Conservation (phyloP, 257 asterid genomes). For the Nicotiana attenuata region DNA sequence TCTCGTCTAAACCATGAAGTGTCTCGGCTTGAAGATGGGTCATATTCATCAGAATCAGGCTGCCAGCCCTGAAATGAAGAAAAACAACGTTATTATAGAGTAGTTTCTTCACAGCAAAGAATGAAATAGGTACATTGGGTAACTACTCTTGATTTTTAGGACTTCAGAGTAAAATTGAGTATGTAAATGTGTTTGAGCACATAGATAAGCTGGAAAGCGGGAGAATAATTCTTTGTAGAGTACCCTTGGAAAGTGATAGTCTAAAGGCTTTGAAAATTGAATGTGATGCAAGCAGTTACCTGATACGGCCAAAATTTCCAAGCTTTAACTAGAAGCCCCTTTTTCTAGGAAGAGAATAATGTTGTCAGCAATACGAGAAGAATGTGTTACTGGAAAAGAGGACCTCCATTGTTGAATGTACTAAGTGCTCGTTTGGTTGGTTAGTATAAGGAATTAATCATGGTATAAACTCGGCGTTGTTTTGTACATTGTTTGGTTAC, state of each 20-base stretch:
- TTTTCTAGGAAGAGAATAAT: not conserved
- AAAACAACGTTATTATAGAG: not conserved
- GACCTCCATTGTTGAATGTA: not conserved
- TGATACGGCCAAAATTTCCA: not conserved
- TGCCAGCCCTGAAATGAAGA: constrained; percentile 48
- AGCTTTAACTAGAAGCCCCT: not conserved
- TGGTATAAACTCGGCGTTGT: too few species aligned
- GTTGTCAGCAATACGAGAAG: not conserved
- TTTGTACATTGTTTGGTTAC: too few species aligned
- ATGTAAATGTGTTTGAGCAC: not conserved
- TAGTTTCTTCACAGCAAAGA: not conserved
- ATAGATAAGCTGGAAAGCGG: not conserved
- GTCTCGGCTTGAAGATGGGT: constrained; percentile 38
- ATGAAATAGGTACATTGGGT: not conserved
- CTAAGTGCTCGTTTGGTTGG: not conserved
- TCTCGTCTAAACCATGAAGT: constrained; percentile 63
- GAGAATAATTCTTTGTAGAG: not conserved
- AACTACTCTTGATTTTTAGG: not conserved
- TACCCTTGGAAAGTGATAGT: not conserved
- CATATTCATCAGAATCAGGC: constrained; percentile 34
- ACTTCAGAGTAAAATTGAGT: not conserved
- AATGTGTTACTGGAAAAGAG: constrained; percentile 1
- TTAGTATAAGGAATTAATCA: too few species aligned
- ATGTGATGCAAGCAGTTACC: not conserved
- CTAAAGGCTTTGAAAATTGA: not conserved